These are phyloP conservation scores for Termitomyces sp. DNA, from an alignment of 768 basidiomycete genomes.

Conservation along the genomic window DNA sequence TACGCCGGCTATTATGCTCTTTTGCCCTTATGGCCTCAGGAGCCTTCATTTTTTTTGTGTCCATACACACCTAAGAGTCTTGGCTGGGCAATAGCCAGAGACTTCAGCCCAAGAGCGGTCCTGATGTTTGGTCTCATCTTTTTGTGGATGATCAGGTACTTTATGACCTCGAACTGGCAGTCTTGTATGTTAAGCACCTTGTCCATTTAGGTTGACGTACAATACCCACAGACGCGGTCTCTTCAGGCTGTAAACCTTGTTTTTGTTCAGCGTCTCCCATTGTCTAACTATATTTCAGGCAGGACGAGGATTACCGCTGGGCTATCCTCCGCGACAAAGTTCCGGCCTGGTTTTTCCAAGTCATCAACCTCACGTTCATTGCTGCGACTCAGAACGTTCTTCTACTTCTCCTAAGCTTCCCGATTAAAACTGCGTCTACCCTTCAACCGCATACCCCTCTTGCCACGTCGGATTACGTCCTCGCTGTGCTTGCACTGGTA, in stretches of 20 bases:
- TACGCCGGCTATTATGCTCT: constrained; percentile 83
- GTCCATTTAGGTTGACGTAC: constrained; percentile 51
- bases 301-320: constrained; percentile 94
- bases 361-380: constrained; percentile 59
- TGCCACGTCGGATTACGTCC: constrained; percentile 51
- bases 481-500: constrained; percentile 53
- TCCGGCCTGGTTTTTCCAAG: constrained; percentile 37
- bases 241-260: constrained; percentile 52
- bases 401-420: constrained; percentile 58
- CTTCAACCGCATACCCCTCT: constrained; percentile 49
- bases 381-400: constrained; percentile 77
- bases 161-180: constrained; percentile 11
- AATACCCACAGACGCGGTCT: constrained; percentile 84
- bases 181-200: constrained; percentile 7
- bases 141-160: constrained; percentile 56
- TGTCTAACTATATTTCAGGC: constrained; percentile 28
- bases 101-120: constrained; percentile 64
- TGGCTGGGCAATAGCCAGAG: constrained; percentile 30
- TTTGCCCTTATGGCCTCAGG: constrained; percentile 50
- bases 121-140: constrained; percentile 71
- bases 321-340: constrained; percentile 58
- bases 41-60: constrained; percentile 33
- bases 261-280: not conserved
- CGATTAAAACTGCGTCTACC: constrained; percentile 49
- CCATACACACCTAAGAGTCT: constrained; percentile 54